Base-by-base conservation (phyloP, 2,329 filamentous ascomycete species). In the Penicillium corylophilum region DNA sequence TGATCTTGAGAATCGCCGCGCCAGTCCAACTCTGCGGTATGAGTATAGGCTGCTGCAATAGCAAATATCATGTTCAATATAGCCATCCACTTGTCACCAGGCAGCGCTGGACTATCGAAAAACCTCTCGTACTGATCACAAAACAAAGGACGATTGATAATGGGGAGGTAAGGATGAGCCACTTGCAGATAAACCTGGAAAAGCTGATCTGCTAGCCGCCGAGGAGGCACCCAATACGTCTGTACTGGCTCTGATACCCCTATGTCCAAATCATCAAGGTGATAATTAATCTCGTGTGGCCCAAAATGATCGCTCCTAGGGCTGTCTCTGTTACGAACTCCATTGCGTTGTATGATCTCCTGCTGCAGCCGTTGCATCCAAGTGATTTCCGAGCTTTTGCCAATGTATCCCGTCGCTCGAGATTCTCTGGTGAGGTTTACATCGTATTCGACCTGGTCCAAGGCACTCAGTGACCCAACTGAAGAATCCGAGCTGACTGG, bases 1-100 rank as follows among this genome's bases (percentile, higher is more conserved):
- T 53, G 54, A 33, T 71, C 68, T 49, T 71, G 64, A 12, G 60
- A 49, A 31, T 66, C 63, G 24, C 64, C 63, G 33, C 53, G 61
- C 48, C 57, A 54, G 51, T 60, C 62, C 5, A 62, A 60, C 29
- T 68, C 56, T 13, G 65, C 61, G 5, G 64, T 56, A 23, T 67
- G 64, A 13, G 64, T 61, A 51, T 72, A 66, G 41, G 63, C 64
- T 8, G 71, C 64, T 4, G 64, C 67, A 44, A 74, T 69, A 13
- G 73, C 73, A 51, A 75, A 72, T 10, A 75, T 66, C 41, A 74
- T 52, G 46, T 76, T 75, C 38, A 75, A 50, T 23, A 73, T 70
- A 1, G 73, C 69, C 23, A 75, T 54, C 69, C 69, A 71, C 48
- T 64, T 67, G 28, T 62, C 56, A 1, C 65, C 60, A 0, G 69